Base-by-base conservation (phyloP, 108 stramenopile species). In the Cylindrotheca fusiformis region DNA sequence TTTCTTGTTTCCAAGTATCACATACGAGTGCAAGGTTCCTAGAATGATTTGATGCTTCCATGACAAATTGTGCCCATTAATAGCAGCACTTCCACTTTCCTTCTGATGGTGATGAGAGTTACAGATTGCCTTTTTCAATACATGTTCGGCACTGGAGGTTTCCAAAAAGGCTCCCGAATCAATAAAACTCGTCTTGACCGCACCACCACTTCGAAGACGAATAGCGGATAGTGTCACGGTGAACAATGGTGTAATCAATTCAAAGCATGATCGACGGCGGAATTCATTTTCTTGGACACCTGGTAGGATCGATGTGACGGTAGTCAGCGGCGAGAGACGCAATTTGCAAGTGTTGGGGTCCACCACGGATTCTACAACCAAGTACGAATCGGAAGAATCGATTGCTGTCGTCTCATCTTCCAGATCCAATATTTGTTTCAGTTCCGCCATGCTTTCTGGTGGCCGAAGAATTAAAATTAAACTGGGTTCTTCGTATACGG, bases 11-110 rank as follows among this genome's bases (percentile, higher is more conserved):
- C 88, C 92, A 1, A 76, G 64, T 23, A 93, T 67, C 0, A 93
- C 87, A 51, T 79, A 68, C 3, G 88, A 84, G 55, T 89, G 87
- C 4, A 86, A 74, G 21, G 92, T 86, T 6, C 92, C 92, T 25
- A 85, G 78, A 47, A 93, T 70, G 12, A 93, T 46, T 64, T 89
- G 87, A 63, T 93, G 92, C 41, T 69, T 79, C 86, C 85, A 87
- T 27, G 71, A 65, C 44, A 67, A 62, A 44, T 68, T 58, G 12
- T 65, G 60, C 12, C 23, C 41, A 1, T 29, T 30, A 12, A 30
- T n/a, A n/a, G n/a, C n/a, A n/a, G n/a, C n/a, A n/a, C n/a, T n/a
- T n/a, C n/a, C 52, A 4, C 33, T 23, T 4, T 65, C 48, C 19
- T 61, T 25, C 2, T 1, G 27, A 2, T 59, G 55, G 6, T 48